phyloP scores from a whole-genome alignment of 1,284 basidiomycete species.

The Moniliella sp. region DNA sequence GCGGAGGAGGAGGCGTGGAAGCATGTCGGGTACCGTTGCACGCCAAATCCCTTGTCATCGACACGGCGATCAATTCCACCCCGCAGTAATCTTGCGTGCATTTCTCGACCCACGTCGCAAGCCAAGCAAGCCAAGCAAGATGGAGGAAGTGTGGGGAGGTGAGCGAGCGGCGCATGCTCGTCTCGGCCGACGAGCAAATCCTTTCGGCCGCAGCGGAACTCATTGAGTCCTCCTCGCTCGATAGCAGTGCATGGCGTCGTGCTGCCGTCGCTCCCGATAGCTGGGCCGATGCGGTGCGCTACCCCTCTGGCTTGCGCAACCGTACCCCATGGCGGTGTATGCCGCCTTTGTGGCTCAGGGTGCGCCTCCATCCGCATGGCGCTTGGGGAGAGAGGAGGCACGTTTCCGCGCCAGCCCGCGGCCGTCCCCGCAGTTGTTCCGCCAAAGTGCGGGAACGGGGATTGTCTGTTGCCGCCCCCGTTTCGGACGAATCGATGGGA shows the following conservation, averaged over 20 bases:
- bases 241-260: conserved; percentile 6
- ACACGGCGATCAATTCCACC: neutral
- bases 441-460: too few relatives aligned
- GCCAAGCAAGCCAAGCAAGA: neutral
- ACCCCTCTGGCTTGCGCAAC: neutral
- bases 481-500: too few relatives aligned
- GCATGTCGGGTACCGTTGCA: too few relatives aligned
- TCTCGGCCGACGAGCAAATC: conserved; percentile 12
- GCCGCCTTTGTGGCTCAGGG: neutral
- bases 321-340: neutral
- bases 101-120: neutral
- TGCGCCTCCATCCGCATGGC: neutral
- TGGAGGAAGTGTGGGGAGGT: too few relatives aligned
- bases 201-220: conserved; percentile 8
- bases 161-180: too few relatives aligned
- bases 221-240: conserved; percentile 9
- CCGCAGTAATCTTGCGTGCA: neutral
- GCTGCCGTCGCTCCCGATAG: conserved; percentile 1
- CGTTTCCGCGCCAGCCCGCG: too few relatives aligned
- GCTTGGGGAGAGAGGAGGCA: too few relatives aligned
- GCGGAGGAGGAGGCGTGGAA: too few relatives aligned
- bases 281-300: neutral
- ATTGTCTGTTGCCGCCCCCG: too few relatives aligned
- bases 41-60: neutral
- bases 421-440: too few relatives aligned